Evolutionary conservation across 768 basidiomycete species (phyloP), one percentile per base, ranked within the genome.

Genomic region (Dioszegia crocea): DNA sequence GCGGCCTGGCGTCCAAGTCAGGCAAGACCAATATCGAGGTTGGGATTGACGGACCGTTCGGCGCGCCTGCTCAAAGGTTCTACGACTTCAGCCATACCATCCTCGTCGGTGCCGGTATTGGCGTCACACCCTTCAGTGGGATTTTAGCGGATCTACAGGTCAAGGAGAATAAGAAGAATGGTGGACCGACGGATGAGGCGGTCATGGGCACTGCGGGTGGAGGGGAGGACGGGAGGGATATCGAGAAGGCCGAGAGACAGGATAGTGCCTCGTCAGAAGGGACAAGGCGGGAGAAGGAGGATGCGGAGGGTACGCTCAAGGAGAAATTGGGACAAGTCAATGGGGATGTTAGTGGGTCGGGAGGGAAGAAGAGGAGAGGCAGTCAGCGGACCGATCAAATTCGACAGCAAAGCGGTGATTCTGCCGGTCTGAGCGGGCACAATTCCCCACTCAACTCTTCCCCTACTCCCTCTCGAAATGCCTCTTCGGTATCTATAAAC

Each of bases 71-170:
- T 19, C 45, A 66, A 41, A 47, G 61, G 11, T 66, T 66, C 46
- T 66, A 66, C 48, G 64, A 66, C 27, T 66, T 31, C 38, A 52
- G 52, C n/a, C 64, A 66, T 51, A 63, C 64, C 9, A 53, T 66
- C 36, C 50, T 66, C 24, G 57, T 62, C 5, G 64, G 64, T 16
- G 38, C 54, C 33, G 64, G 64, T 11, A 63, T 66, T 26, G 64
- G 64, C 1, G 64, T 66, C 19, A 66, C 64, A 2, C 64, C 64
- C 11, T 66, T 66, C 49, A 60, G 61, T 17, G 64, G 64, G 2
- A 66, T 66, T 30, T 31, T 66, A 27, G 61, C 64, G 38, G 64
- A 63, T 55, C 53, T 66, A 11, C 64, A 66, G 45, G 51, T 14
- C 10, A 56, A 44, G 31, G 58, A 66, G 24, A 49, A 66, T 40